These are phyloP conservation scores for Marsdenia floribunda DNA, from an alignment of 257 asterid genomes.

Conservation along the genomic window DNA sequence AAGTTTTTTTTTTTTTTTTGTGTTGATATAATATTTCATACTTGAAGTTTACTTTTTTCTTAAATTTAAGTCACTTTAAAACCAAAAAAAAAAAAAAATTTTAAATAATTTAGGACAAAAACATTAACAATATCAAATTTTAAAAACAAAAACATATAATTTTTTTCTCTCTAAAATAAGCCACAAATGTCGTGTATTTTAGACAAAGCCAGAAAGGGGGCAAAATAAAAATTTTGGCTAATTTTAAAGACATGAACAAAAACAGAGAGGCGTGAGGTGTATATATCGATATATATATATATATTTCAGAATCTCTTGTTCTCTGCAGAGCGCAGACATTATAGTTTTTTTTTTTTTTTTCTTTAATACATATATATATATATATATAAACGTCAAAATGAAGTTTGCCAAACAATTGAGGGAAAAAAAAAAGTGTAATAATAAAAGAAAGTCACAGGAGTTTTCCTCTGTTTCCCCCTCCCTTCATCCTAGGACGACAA, in stretches of 20 bases:
- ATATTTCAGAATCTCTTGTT: conserved; percentile 16
- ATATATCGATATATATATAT: background rate
- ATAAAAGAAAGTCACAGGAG: background rate
- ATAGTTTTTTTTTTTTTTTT: no score
- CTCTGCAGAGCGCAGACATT: background rate
- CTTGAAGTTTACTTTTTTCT: no score
- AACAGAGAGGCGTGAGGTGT: conserved; percentile 44
- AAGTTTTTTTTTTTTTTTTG: no score
- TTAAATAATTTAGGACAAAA: no score
- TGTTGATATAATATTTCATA: no score
- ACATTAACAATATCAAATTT: no score
- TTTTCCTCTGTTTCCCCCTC: background rate
- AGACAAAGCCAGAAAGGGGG: background rate
- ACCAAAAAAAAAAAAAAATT: no score
- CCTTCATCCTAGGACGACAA: background rate
- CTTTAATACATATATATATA: no score
- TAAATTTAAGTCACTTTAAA: no score
- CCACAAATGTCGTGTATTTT: background rate
- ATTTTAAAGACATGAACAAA: background rate
- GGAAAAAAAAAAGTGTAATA: background rate
- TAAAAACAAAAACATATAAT: no score
- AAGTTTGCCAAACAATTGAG: background rate
- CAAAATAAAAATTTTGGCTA: no score
- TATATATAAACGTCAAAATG: background rate
- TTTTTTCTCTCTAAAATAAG: no score